Evolutionary conservation across 305 asterid species (phyloP), one percentile per base, ranked within the genome.

Genomic region (Fraxinus ornus): DNA sequence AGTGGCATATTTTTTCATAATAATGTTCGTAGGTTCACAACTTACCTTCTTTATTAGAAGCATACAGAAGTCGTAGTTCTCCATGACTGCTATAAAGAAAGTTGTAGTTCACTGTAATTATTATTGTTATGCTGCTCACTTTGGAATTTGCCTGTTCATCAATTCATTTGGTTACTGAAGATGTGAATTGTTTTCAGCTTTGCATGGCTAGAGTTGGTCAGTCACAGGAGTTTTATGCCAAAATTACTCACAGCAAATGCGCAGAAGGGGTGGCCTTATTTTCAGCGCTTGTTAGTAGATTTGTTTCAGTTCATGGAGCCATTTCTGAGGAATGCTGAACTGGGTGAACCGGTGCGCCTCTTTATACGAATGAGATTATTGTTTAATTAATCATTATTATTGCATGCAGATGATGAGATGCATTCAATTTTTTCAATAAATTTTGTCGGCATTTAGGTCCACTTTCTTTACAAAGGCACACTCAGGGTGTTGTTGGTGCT

Each of bases 211-310:
- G 99, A 96, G 89, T 88, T 96, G 85, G 95, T 93, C 82, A 96
- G 99, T 85, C 98, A 96, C 70, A 88, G 98, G 83, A 93, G 96
- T 87, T 94, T 96, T 93, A 94, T 96, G 99, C 99, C 99, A 22
- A 96, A 96, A 85, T 87, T 96, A 81, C 99, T 96, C 82, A 82
- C 92, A 70, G 93, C 92, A 80, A 96, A 94, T 86, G 92, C 88
- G 78, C 99, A 96, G 88, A 96, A 94, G 60, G 99, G 99, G 7
- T 96, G 99, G 99, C 96, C 97, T 24, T 92, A 90, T 82, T 91
- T 96, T 83, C 99, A 96, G 79, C 94, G 98, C 57, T 82, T 96
- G 83, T 88, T 96, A 84, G 95, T 96, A 68, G 98, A 96, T 85
- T 89, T 96, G 84, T 93, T 96, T 88, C 98, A 91, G 85, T 96